These are phyloP conservation scores for Naganishia friedmannii DNA, from an alignment of 768 basidiomycete species.

Conservation along the genomic window DNA sequence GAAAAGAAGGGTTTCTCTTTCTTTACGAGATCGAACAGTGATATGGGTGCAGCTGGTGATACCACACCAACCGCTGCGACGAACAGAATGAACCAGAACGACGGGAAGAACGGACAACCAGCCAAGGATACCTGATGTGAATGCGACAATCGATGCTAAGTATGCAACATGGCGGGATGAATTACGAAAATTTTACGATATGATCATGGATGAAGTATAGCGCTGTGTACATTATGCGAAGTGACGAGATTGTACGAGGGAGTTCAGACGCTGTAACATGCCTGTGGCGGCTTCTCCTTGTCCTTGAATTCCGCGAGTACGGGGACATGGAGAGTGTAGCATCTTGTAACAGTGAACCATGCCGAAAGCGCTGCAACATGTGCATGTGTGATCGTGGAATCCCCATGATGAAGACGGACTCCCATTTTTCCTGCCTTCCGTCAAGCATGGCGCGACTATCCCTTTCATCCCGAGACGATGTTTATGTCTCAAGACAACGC, in stretches of 20 bases:
- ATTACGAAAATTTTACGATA: not conserved
- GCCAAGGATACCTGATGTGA: not conserved
- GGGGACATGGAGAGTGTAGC: too few species aligned
- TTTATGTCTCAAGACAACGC: not conserved
- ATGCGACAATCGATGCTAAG: not conserved
- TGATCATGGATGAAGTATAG: not conserved
- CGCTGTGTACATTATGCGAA: not conserved
- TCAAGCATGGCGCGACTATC: not conserved
- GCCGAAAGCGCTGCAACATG: too few species aligned
- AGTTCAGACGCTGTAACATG: not conserved
- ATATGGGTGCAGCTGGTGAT: slow-evolving; percentile 1
- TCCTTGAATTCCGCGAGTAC: too few species aligned
- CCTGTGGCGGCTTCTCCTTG: not conserved
- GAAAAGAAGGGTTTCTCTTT: slow-evolving; percentile 10
- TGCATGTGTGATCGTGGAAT: too few species aligned
- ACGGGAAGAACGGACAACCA: not conserved
- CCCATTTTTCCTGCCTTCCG: not conserved
- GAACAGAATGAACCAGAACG: not conserved
- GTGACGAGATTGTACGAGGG: not conserved
- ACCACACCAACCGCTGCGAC: not conserved
- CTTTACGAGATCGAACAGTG: slow-evolving; percentile 16
- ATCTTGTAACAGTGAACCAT: too few species aligned
- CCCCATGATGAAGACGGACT: too few species aligned
- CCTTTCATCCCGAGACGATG: not conserved
- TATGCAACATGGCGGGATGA: not conserved